phyloP scores from a whole-genome alignment of 2,329 filamentous ascomycete species.

The Myriosclerotinia duriaeana region DNA sequence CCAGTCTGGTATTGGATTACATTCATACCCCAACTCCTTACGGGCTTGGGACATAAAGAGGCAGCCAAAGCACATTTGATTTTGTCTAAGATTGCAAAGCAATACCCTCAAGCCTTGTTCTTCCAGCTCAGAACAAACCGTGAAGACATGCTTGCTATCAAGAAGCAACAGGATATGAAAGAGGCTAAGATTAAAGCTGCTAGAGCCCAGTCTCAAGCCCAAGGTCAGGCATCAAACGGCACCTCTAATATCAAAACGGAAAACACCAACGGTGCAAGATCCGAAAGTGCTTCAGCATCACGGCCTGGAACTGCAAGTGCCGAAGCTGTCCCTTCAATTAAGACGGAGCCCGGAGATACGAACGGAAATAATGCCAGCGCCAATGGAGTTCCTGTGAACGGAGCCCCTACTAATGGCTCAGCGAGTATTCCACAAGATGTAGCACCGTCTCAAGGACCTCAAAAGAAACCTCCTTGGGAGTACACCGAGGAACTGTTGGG shows the following conservation, averaged over 20 bases:
- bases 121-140: conserved; percentile 91
- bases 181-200: conserved; percentile 50
- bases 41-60: conserved; percentile 87
- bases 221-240: conserved; percentile 26
- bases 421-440: conserved; percentile 35
- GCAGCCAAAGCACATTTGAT: conserved; percentile 83
- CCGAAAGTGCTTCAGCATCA: conserved; percentile 38
- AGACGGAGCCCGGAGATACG: conserved; percentile 36
- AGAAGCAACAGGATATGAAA: conserved; percentile 81
- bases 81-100: conserved; percentile 89
- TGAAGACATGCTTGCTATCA: conserved; percentile 90
- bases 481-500: conserved; percentile 94
- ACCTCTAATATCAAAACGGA: conserved; percentile 35
- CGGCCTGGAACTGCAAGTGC: conserved; percentile 47
- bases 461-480: conserved; percentile 85
- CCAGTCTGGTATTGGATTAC: conserved; percentile 99
- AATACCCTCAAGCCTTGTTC: conserved; percentile 92
- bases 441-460: conserved; percentile 14
- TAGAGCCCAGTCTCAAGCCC: conserved; percentile 38
- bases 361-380: conserved; percentile 26
- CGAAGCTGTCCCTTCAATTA: conserved; percentile 41
- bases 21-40: conserved; percentile 94
- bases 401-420: conserved; percentile 48
- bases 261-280: conserved; percentile 30
- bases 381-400: conserved; percentile 25